Evolutionary conservation across 257 asterid species (phyloP), one percentile per base, ranked within the genome.

Genomic region (Fraxinus cuspidata): DNA sequence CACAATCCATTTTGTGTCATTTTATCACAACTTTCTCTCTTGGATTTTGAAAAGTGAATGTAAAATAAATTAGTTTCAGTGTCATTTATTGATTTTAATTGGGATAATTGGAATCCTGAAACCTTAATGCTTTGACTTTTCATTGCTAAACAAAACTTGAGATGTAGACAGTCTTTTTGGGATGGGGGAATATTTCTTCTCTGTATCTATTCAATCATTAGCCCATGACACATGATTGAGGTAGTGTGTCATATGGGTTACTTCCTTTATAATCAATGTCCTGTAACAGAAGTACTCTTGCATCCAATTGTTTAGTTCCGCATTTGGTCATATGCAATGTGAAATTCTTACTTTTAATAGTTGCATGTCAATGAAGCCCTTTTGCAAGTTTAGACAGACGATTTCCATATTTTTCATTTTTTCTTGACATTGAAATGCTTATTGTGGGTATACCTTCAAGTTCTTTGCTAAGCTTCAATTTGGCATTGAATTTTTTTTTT

Each of bases 401-500:
- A 32, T 79, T 69, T 63, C 18, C 18, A 32, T 8, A 73, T 16
- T 5, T 34, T 76, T 31, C 81, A 74, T 60, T 74, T 35, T 70
- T 67, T 75, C 74, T 71, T 25, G 58, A 73, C 9, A 65, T 64
- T 38, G 71, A 53, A 77, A 78, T 70, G 65, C 15, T 66, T 70
- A 70, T 56, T 12, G 64, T 31, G 60, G 66, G 64, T 66, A 74
- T 35, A 27, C 32, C 29, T 35, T 29, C 44, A 11, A 75, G 65
- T 72, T 76, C 58, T 69, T 72, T 71, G 18, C 28, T 42, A 81
- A 76, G 68, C 58, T 77, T 76, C 42, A 44, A 37, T 69, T 76
- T 71, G 64, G 1, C 42, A 27, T 65, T 75, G 47, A 56, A 32
- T 71, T 74, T 28, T 34, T 76, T 34, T 34, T 34, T 35, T 40